phyloP scores from a whole-genome alignment of 768 basidiomycete genomes.

The Suillus spraguei region DNA sequence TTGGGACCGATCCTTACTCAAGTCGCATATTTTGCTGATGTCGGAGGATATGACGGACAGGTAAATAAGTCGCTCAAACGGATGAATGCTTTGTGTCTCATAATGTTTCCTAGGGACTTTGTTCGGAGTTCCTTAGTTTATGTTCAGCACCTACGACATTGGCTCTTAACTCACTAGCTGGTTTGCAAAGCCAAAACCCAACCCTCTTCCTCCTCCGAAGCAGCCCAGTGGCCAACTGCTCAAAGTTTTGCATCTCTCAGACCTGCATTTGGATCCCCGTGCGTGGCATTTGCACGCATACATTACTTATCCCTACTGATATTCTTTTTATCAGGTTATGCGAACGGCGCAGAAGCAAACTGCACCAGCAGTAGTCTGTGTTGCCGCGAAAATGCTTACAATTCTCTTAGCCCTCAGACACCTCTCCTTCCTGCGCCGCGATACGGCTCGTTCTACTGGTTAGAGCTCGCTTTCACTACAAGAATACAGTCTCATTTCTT shows the following conservation, averaged over 20 bases:
- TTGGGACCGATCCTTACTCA: constrained; percentile 69
- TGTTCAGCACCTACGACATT: constrained; percentile 61
- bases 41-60: constrained; percentile 75
- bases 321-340: constrained; percentile 51
- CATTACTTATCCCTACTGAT: constrained; percentile 5
- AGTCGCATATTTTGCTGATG: constrained; percentile 70
- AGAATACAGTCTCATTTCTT: constrained; percentile 15
- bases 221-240: constrained; percentile 63
- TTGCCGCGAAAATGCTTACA: constrained; percentile 59
- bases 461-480: constrained; percentile 1
- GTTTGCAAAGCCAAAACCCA: constrained; percentile 83
- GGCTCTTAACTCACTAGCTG: constrained; percentile 65
- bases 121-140: constrained; percentile 56
- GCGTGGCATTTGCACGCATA: constrained; percentile 20
- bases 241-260: constrained; percentile 75
- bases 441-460: constrained; percentile 68
- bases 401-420: constrained; percentile 49
- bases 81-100: not conserved
- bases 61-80: constrained; percentile 33
- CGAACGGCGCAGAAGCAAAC: constrained; percentile 71
- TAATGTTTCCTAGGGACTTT: constrained; percentile 36
- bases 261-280: constrained; percentile 79
- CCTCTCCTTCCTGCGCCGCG: constrained; percentile 64
- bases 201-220: no score
- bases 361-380: constrained; percentile 69